A percentile compares a stretch with the other conserved stretches of the same genome.
phyloP scores from a whole-genome alignment of 2,329 filamentous ascomycete genomes.

The Colletotrichum abscissum region DNA sequence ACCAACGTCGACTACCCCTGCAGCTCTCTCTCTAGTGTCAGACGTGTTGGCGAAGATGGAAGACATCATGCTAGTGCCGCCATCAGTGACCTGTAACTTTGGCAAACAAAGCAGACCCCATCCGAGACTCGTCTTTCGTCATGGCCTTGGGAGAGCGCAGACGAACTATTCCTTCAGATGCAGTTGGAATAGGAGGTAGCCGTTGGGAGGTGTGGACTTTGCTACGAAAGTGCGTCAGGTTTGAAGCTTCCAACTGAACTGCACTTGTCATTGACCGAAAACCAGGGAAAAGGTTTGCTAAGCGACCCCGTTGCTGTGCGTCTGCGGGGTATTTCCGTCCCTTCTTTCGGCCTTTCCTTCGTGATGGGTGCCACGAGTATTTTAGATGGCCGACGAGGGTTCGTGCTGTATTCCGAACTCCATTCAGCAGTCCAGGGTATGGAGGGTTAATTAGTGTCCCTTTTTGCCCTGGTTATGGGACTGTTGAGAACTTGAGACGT shows the following conservation, averaged over 20 bases:
- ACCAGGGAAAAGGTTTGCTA: slow-evolving; percentile 21
- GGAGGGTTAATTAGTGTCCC: not conserved
- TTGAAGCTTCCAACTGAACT: slow-evolving; percentile 7
- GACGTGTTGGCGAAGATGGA: not conserved
- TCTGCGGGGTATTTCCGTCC: slow-evolving; percentile 29
- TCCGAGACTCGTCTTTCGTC: not conserved
- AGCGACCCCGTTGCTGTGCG: slow-evolving; percentile 19
- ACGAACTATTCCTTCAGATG: not conserved
- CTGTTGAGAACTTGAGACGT: not conserved
- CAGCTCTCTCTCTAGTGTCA: not conserved
- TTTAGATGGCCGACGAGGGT: no score
- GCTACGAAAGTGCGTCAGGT: not conserved
- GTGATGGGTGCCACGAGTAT: slow-evolving; percentile 18
- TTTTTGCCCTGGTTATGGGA: not conserved
- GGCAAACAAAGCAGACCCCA: not conserved
- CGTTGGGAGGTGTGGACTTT: not conserved
- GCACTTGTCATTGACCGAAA: slow-evolving; percentile 13
- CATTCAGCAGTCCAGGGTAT: not conserved
- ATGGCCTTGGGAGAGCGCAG: not conserved
- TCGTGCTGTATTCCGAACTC: no score
- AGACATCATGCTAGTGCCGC: not conserved
- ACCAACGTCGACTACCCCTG: not conserved
- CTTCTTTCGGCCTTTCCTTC: slow-evolving; percentile 25
- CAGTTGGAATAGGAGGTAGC: not conserved
- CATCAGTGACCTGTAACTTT: not conserved